Conservation (phyloP, 805 yeast species). For the Wickerhamomyces canadensis region DNA sequence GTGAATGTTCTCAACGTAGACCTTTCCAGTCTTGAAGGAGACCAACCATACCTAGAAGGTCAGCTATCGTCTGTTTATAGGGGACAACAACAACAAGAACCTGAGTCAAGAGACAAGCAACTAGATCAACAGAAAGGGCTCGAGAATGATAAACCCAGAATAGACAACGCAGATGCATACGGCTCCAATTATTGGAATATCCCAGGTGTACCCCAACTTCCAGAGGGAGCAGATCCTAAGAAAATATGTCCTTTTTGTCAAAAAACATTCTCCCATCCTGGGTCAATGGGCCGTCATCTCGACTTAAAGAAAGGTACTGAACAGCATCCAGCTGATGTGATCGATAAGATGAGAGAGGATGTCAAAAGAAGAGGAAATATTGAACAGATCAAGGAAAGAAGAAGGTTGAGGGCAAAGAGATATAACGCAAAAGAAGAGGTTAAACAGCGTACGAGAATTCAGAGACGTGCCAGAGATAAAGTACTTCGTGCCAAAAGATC, state of each 20-base stretch:
- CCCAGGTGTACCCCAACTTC: conserved; percentile 20
- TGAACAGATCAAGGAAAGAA: conserved; percentile 33
- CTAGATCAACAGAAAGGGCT: background rate
- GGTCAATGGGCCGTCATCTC: conserved; percentile 55
- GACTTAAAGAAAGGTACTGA: conserved; percentile 50
- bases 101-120: background rate
- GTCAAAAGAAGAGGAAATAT: conserved; percentile 50
- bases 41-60: conserved; percentile 9
- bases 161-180: background rate
- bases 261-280: conserved; percentile 48
- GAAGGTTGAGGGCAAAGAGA: conserved; percentile 34
- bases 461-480: conserved; percentile 41
- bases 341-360: conserved; percentile 39
- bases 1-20: conserved; percentile 12
- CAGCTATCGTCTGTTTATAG: conserved; percentile 3
- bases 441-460: conserved; percentile 36
- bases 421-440: conserved; percentile 46
- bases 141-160: background rate
- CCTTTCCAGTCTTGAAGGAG: conserved; percentile 3
- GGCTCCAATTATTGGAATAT: background rate
- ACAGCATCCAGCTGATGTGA: conserved; percentile 44
- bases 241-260: conserved; percentile 47
- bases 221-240: conserved; percentile 27
- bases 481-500: conserved; percentile 33
- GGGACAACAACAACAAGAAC: conserved; percentile 1